phyloP scores from a whole-genome alignment of 1,139 yeast genomes.

The Hansenula sp. region DNA sequence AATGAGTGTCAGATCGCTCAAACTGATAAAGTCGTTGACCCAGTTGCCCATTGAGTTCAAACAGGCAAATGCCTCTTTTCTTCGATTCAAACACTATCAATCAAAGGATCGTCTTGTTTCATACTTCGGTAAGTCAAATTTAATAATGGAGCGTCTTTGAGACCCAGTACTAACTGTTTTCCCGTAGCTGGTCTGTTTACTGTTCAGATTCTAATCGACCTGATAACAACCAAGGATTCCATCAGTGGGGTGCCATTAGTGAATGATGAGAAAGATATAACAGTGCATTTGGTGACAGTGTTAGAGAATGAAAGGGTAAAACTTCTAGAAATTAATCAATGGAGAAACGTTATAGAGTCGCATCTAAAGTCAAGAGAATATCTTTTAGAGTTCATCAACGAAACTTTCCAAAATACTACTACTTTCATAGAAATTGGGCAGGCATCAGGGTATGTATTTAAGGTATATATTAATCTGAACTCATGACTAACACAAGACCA shows the following conservation, averaged over 20 bases:
- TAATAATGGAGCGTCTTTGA: too few species aligned
- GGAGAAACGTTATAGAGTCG: not conserved
- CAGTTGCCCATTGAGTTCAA: not conserved
- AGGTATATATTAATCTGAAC: too few species aligned
- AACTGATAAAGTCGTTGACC: not conserved
- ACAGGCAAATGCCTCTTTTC: constrained; percentile 2
- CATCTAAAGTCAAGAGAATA: constrained; percentile 7
- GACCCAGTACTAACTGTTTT: not conserved
- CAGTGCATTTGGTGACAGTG: not conserved
- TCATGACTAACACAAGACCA: too few species aligned
- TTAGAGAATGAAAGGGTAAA: not conserved
- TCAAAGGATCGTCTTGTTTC: not conserved
- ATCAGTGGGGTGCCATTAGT: not conserved
- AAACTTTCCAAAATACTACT: constrained; percentile 4
- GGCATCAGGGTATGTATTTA: constrained; percentile 4
- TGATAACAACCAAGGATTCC: not conserved
- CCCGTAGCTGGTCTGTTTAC: not conserved
- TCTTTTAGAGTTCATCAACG: constrained; percentile 4
- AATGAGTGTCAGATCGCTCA: not conserved
- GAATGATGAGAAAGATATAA: not conserved
- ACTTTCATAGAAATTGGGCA: constrained; percentile 1
- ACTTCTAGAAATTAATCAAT: not conserved
- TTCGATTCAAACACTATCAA: not conserved
- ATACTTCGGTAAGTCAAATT: constrained; percentile 2
- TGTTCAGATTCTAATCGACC: not conserved